Evolutionary conservation across 1,139 yeast species (phyloP), one percentile per base, ranked within the genome.

Genomic region (Nakaseomyces glabratus): DNA sequence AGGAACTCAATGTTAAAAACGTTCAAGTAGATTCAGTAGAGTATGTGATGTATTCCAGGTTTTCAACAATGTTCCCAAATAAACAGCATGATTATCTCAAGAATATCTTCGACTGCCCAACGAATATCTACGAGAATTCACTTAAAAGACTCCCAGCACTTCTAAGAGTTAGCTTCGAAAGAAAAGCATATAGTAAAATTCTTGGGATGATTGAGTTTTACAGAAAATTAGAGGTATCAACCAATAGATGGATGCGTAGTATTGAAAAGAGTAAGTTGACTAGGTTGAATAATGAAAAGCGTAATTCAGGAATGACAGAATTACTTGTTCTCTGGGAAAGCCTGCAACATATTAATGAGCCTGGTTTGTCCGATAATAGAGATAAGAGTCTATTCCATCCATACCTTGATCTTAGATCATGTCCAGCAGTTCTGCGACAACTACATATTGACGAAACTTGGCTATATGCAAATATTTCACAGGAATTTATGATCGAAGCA

Each of bases 21-120:
- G 60, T 86, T 9, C 98, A 90, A 57, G 66, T 71, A 42, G 97
- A 90, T 51, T 74, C 90, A 0, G 58, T 86, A 36, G 69, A 77
- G 11, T 77, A 80, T 43, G 65, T 68, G 40, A 52, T 82, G 10
- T 52, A 66, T 6, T 65, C 75, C 1, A 63, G 84, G 33, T 47
- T 62, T 15, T 60, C 74, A 1, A 51, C 74, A 0, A 46, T 62
- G 2, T 51, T 46, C 30, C 73, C 76, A 0, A 44, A 46, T 14
- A 57, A 54, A 26, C 46, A 46, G 21, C 48, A 51, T 34, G 48
- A 45, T 12, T 48, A 40, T 25, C 21, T 48, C 6, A 23, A 32
- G 11, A 40, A 35, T 22, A 34, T 43, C 8, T 37, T 43, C 23
- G 14, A 18, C 1, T 43, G 44, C 11, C 39, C 43, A 15, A 37